Base-by-base conservation (phyloP, 2,329 filamentous ascomycete species). In the Plenodomus tracheiphilus region DNA sequence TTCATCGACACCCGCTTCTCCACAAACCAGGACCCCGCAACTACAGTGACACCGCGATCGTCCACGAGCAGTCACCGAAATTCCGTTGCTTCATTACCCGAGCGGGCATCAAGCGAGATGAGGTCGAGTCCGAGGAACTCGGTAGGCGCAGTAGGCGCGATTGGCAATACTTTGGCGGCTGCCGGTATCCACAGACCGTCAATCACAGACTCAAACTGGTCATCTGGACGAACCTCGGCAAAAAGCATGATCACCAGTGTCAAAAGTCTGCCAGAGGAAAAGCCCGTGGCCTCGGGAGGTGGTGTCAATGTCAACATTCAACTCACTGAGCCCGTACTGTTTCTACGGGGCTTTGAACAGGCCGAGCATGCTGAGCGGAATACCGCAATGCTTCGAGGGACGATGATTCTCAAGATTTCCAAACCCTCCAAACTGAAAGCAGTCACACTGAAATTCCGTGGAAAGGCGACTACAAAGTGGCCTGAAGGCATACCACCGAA, bases 391-490 rank as follows among this genome's bases (percentile, higher is more conserved):
- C 79, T 99, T 13, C 83, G 94, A 47, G 94, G 94, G 16, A 91
- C 86, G 58, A 74, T 99, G 47, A 87, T 89, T 62, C 71, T 99
- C 34, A 87, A 87, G 51, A 83, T 97, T 11, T 86, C 88, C 39
- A 97, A 97, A 69, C 88, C 89, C 57, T 85, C 91, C 39, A 99
- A 99, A 74, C 86, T 99, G 59, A 97, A 96, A 77, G 87, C 90
- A 3, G 83, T 99, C 19, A 91, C 88, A 5, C 79, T 99, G 43
- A 93, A 89, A 63, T 89, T 99, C 60, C 83, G 86, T 35, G 94
- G 93, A 22, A 87, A 85, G 67, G 90, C 91, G 2, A 84, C 88
- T 56, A 97, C 94, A 1, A 91, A 96, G 67, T 99, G 94, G 94
- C 93, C 94, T 15, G 94, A 97, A 76, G 85, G 91, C 42, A 94